phyloP scores from a whole-genome alignment of 306 rosid species.

The Carpinus viminea region DNA sequence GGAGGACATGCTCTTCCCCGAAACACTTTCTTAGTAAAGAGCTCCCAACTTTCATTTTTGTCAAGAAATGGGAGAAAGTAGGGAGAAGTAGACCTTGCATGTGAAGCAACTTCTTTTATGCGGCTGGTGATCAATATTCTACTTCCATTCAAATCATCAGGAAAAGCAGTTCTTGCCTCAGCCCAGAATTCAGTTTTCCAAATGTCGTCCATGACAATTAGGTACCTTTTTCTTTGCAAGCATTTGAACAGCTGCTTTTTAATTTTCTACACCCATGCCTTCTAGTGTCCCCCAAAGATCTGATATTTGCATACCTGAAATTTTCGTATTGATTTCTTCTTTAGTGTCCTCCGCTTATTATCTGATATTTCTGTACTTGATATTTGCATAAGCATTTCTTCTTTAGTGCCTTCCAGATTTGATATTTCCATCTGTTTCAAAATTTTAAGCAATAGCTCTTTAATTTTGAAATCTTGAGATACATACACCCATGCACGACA shows the following conservation, averaged over 20 bases:
- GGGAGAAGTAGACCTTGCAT: not conserved
- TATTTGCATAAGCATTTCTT: no score
- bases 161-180: slow-evolving; percentile 14
- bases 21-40: not conserved
- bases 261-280: not conserved
- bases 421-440: no score
- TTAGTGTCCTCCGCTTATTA: no score
- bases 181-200: slow-evolving; percentile 23
- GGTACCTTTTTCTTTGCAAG: not conserved
- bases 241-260: not conserved
- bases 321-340: no score
- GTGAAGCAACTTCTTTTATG: slow-evolving; percentile 2
- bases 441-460: no score
- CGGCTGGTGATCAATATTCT: slow-evolving; percentile 33
- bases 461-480: no score
- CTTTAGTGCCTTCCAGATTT: no score
- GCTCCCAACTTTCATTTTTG: slow-evolving; percentile 36
- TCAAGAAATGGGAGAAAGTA: not conserved
- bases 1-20: no score
- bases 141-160: slow-evolving; percentile 11
- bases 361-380: no score
- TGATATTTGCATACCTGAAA: no score
- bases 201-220: slow-evolving; percentile 24
- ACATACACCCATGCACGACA: no score
- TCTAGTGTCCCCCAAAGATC: no score